Evolutionary conservation across 805 yeast genomes (phyloP), one percentile per base, ranked within the genome.

Genomic region (Saccharomycopsis amapae): DNA sequence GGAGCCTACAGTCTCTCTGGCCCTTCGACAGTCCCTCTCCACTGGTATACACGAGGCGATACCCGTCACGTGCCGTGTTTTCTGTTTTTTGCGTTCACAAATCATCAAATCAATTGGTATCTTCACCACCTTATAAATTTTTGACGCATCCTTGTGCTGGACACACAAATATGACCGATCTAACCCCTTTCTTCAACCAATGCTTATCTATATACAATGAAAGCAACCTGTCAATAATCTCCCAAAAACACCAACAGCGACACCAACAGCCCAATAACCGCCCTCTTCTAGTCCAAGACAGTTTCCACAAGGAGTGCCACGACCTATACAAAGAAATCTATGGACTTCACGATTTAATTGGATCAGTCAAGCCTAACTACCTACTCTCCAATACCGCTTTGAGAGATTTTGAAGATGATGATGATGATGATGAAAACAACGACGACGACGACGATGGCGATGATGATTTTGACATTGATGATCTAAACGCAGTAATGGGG

Each of bases 131-230:
- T n/a, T n/a, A n/a, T n/a, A n/a, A n/a, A n/a, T n/a, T n/a, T n/a
- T n/a, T n/a, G n/a, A n/a, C n/a, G n/a, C n/a, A n/a, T n/a, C n/a
- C n/a, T n/a, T n/a, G n/a, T n/a, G n/a, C n/a, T n/a, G n/a, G n/a
- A n/a, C n/a, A n/a, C n/a, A n/a, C n/a, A n/a, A n/a, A n/a, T 12
- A 62, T 62, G 67, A 40, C 60, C 4, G 55, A 62, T 48, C 42
- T 58, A 19, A 63, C 67, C 1, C 52, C 53, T 2, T 43, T 56
- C 23, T 63, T 63, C 45, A 39, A 45, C 28, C 55, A 58, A 31
- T 62, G 58, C 32, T 53, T 63, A 9, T 25, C 28, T 2, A 58
- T 63, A 9, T 56, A 62, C 23, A 49, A 53, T 19, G 63, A 54
- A 37, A 46, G 47, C 31, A 43, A 45, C 19, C 46, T 38, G 10